Conservation (phyloP, 1,284 basidiomycete species). For the Ganoderma multipileum region DNA sequence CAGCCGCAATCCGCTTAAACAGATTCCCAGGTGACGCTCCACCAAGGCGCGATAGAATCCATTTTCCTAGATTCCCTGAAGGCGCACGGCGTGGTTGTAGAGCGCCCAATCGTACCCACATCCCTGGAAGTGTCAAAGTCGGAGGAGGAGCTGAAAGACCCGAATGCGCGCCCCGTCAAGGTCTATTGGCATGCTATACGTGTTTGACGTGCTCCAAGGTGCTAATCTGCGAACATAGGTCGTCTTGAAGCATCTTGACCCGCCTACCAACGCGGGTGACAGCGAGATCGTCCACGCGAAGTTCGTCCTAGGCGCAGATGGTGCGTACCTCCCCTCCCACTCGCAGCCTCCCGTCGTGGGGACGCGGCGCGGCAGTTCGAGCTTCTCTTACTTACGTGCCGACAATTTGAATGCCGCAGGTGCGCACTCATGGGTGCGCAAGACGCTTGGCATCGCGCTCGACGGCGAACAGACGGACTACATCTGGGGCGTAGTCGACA, state of each 20-base stretch:
- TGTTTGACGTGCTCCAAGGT: not conserved
- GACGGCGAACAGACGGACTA: conserved; percentile 84
- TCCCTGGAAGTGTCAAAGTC: conserved; percentile 60
- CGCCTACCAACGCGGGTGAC: conserved; percentile 34
- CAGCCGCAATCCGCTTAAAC: not conserved
- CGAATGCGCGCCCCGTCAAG: conserved; percentile 60
- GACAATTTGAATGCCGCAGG: conserved; percentile 42
- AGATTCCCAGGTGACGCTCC: conserved; percentile 61
- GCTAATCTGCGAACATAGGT: conserved; percentile 36
- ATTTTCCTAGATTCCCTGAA: conserved; percentile 75
- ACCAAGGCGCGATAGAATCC: conserved; percentile 77
- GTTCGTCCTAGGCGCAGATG: conserved; percentile 64
- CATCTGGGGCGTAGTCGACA: conserved; percentile 83
- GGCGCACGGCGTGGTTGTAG: conserved; percentile 54
- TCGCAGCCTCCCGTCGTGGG: not conserved
- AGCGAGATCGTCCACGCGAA: conserved; percentile 58
- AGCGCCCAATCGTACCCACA: conserved; percentile 61
- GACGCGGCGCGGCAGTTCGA: too few relatives aligned
- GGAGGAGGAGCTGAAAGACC: conserved; percentile 47
- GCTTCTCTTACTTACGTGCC: not conserved
- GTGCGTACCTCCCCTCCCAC: conserved; percentile 35
- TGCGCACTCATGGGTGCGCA: conserved; percentile 87
- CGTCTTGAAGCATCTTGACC: conserved; percentile 43
- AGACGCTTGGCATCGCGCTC: conserved; percentile 70
- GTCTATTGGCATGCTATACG: conserved; percentile 43